These are phyloP conservation scores for Calamus simplicifolius DNA, from an alignment of 176 grass and related monocot species.

Conservation along the genomic window DNA sequence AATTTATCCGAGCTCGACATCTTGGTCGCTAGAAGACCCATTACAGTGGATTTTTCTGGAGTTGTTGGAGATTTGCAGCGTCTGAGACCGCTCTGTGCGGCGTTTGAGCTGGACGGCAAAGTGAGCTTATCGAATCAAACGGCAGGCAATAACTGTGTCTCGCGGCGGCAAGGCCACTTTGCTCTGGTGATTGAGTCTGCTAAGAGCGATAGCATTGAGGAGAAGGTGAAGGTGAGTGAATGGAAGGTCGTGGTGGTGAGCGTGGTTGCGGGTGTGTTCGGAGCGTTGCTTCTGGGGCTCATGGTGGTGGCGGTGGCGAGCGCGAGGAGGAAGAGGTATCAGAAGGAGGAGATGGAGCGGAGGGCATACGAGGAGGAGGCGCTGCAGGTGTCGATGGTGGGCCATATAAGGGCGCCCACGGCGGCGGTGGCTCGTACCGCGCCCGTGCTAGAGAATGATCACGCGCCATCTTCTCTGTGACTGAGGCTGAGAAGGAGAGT, in stretches of 20 bases:
- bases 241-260: constrained; percentile 87
- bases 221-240: constrained; percentile 34
- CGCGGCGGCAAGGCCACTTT: constrained; percentile 70
- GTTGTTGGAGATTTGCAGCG: constrained; percentile 27
- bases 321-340: constrained; percentile 46
- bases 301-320: constrained; percentile 57
- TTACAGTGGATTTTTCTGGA: constrained; percentile 68
- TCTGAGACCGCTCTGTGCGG: constrained; percentile 45
- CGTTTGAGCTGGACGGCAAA: constrained; percentile 46
- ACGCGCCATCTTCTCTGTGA: constrained; percentile 14
- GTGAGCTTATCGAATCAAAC: constrained; percentile 32
- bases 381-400: constrained; percentile 83
- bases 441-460: constrained; percentile 54
- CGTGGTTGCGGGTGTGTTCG: constrained; percentile 47
- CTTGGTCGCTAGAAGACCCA: constrained; percentile 35
- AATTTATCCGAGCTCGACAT: constrained; percentile 28
- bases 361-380: constrained; percentile 89
- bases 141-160: constrained; percentile 35
- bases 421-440: constrained; percentile 60
- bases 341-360: constrained; percentile 68
- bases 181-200: constrained; percentile 39
- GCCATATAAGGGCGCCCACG: constrained; percentile 76
- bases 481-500: not conserved
- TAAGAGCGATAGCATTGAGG: constrained; percentile 1
- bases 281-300: constrained; percentile 57